Conservation (phyloP, 2,329 filamentous ascomycete species). For the Hysterium pulicare region DNA sequence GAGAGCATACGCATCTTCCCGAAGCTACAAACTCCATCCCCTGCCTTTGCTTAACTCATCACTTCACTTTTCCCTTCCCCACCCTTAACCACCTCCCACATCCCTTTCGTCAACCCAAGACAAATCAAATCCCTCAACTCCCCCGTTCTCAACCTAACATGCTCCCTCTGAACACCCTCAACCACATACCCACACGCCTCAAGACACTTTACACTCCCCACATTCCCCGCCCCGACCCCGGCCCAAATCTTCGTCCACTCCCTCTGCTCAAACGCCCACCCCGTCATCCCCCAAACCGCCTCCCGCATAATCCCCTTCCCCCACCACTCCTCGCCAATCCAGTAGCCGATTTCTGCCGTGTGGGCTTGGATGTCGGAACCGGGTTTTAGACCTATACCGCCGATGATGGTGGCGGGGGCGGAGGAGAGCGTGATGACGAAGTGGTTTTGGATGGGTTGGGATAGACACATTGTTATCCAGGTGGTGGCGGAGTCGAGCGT, state of each 20-base stretch:
- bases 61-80: conserved; percentile 5
- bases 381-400: conserved; percentile 37
- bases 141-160: conserved; percentile 35
- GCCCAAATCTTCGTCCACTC: conserved; percentile 29
- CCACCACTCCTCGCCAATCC: conserved; percentile 38
- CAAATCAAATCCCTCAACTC: conserved; percentile 27
- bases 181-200: conserved; percentile 36
- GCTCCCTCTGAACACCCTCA: conserved; percentile 36
- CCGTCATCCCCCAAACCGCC: conserved; percentile 30
- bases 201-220: conserved; percentile 34
- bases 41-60: background rate
- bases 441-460: conserved; percentile 16
- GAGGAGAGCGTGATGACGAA: conserved; percentile 2
- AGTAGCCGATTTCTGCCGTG: conserved; percentile 42
- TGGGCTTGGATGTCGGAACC: conserved; percentile 34
- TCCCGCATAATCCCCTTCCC: conserved; percentile 33
- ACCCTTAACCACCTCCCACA: conserved; percentile 29
- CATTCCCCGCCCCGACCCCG: conserved; percentile 28
- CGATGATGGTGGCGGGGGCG: conserved; percentile 23
- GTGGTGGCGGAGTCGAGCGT: conserved; percentile 25
- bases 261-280: conserved; percentile 30
- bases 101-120: conserved; percentile 33
- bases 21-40: no score
- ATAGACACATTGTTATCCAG: conserved; percentile 35
- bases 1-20: no score